Evolutionary conservation across 2,329 filamentous ascomycete genomes (phyloP).

Genomic region (Diplodia mutila): DNA sequence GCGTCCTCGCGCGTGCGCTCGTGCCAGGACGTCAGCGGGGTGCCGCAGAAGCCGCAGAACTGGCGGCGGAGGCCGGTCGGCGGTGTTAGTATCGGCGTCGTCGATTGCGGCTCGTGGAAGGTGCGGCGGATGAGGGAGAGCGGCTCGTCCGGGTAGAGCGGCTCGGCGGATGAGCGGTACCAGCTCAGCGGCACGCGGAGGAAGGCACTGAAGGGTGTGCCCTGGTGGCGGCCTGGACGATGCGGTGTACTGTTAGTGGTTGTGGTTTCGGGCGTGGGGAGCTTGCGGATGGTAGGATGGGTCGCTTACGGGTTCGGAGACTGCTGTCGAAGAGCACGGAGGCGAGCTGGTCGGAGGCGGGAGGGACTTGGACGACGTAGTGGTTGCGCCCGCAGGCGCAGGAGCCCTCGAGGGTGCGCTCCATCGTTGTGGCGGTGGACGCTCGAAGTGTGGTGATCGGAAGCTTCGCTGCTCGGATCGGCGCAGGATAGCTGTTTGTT

Average conservation of each 20-base stretch:
- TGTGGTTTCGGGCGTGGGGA: background rate
- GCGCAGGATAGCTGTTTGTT: background rate
- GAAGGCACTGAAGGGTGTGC: constrained; percentile 76
- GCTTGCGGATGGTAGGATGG: background rate
- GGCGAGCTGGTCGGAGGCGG: constrained; percentile 58
- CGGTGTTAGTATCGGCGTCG: constrained; percentile 51
- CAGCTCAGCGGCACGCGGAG: constrained; percentile 79
- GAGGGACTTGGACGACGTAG: constrained; percentile 74
- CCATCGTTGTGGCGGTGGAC: constrained; percentile 27
- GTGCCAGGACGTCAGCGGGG: constrained; percentile 81
- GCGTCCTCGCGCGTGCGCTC: constrained; percentile 72
- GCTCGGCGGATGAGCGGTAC: constrained; percentile 76
- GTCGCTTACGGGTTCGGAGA: constrained; percentile 69
- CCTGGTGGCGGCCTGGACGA: constrained; percentile 63
- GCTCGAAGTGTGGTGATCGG: background rate
- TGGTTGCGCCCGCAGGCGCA: constrained; percentile 87
- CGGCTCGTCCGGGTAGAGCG: constrained; percentile 76
- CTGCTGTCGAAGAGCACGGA: constrained; percentile 77
- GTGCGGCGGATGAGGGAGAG: constrained; percentile 50
- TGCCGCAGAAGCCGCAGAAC: constrained; percentile 93
- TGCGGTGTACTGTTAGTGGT: background rate
- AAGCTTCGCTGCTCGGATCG: background rate
- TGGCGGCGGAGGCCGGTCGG: constrained; percentile 59
- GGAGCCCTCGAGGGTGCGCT: constrained; percentile 67
- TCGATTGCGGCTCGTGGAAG: constrained; percentile 39